Conservation (phyloP, 2,329 filamentous ascomycete species). For the Claviceps pazoutovae region DNA sequence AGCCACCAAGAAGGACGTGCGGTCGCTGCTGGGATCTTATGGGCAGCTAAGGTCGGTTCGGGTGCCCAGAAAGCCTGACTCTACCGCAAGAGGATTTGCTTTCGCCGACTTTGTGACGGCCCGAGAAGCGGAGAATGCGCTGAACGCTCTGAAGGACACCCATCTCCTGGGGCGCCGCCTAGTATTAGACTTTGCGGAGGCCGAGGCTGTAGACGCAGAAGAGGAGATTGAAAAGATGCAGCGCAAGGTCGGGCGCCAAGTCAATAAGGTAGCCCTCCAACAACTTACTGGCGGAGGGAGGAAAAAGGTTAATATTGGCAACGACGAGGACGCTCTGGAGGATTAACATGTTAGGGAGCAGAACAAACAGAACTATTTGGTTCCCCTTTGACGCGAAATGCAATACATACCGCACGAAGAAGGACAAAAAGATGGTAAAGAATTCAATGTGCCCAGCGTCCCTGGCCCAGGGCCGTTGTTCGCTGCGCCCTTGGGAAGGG, state of each 20-base stretch:
- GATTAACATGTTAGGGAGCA: conserved; percentile 12
- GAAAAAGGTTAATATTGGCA: conserved; percentile 77
- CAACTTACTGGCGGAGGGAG: conserved; percentile 71
- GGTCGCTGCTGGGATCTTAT: conserved; percentile 74
- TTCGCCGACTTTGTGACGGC: conserved; percentile 93
- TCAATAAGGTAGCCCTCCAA: conserved; percentile 81
- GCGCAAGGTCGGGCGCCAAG: conserved; percentile 82
- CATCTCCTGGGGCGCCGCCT: conserved; percentile 83
- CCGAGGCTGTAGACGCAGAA: conserved; percentile 80
- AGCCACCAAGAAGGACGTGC: conserved; percentile 82
- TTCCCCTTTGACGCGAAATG: not conserved
- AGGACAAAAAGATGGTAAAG: not conserved
- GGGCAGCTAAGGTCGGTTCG: conserved; percentile 86
- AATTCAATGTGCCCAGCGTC: conserved; percentile 1
- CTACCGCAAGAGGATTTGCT: conserved; percentile 78
- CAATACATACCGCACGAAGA: not conserved
- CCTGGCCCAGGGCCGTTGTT: conserved; percentile 4
- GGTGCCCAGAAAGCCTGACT: conserved; percentile 89
- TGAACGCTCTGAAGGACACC: conserved; percentile 82
- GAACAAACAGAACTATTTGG: conserved; percentile 10
- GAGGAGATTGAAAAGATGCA: conserved; percentile 96
- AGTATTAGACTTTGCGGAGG: conserved; percentile 82
- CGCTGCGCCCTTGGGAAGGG: conserved; percentile 8
- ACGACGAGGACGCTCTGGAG: conserved; percentile 47
- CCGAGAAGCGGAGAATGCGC: conserved; percentile 78